These are phyloP conservation scores for Malania oleifera DNA, from an alignment of 164 flowering plant genomes.

Conservation along the genomic window DNA sequence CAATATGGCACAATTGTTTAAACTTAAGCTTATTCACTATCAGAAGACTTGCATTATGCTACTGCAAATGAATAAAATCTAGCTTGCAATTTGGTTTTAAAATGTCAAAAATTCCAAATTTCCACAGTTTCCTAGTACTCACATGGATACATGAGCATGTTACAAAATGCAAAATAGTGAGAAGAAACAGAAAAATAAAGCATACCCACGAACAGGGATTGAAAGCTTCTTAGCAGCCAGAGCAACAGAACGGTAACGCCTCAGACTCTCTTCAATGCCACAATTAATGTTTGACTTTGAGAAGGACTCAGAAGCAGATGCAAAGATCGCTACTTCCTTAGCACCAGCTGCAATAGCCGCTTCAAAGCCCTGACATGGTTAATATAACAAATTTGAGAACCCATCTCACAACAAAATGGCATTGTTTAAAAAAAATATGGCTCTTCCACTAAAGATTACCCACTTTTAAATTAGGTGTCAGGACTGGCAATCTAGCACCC, in stretches of 20 bases:
- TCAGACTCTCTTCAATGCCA: conserved; percentile 82
- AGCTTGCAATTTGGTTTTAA: too few species aligned
- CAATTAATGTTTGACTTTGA: conserved; percentile 94
- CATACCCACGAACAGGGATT: conserved; percentile 94
- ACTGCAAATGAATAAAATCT: too few species aligned
- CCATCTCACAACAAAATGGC: not conserved
- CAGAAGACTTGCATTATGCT: too few species aligned
- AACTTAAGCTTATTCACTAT: too few species aligned
- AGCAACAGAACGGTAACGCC: conserved; percentile 70
- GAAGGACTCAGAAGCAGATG: conserved; percentile 94
- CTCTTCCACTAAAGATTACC: conserved; percentile 10
- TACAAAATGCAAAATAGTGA: too few species aligned
- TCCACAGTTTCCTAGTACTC: too few species aligned
- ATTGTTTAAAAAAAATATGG: not conserved
- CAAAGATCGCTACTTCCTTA: conserved; percentile 92
- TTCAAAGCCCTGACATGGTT: conserved; percentile 95
- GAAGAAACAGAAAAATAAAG: not conserved
- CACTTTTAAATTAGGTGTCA: conserved; percentile 90
- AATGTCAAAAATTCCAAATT: too few species aligned
- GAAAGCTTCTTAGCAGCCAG: conserved; percentile 72
- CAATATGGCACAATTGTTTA: too few species aligned
- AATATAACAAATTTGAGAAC: too few species aligned
- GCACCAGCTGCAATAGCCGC: conserved; percentile 97
- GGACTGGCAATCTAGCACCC: conserved; percentile 73
- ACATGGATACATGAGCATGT: too few species aligned